A percentile compares a stretch with the other conserved stretches of the same genome.
phyloP scores from a whole-genome alignment of 2,329 filamentous ascomycete genomes.

The Fusarium nurragi region DNA sequence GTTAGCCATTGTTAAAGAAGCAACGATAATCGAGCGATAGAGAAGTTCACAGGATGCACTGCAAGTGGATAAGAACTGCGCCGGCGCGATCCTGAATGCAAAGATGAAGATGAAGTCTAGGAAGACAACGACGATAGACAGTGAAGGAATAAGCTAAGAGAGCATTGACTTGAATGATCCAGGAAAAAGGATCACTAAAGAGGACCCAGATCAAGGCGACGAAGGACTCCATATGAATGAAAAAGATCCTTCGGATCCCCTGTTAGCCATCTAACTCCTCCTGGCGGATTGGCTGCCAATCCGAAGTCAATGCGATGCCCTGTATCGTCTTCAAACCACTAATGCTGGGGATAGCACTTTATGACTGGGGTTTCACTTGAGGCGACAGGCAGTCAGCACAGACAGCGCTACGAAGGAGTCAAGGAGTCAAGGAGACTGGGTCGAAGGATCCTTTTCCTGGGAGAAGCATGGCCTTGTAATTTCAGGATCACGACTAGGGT shows the following conservation, averaged over 20 bases:
- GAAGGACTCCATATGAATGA: conserved; percentile 15
- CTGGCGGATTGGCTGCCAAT: neutral
- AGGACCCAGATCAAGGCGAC: conserved; percentile 7
- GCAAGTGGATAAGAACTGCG: neutral
- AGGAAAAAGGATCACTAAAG: neutral
- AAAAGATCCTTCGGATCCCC: neutral
- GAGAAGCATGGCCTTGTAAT: conserved; percentile 12
- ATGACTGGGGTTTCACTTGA: conserved; percentile 10
- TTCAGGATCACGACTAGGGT: conserved; percentile 17
- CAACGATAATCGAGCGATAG: neutral
- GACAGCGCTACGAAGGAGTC: neutral
- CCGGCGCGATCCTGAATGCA: neutral
- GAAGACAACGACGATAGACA: neutral
- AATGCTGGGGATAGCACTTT: neutral
- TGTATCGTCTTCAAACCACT: conserved; percentile 10
- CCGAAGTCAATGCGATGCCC: neutral
- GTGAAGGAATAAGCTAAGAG: neutral
- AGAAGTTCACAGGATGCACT: neutral
- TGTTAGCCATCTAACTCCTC: conserved; percentile 8
- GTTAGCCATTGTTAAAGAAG: conserved; percentile 30
- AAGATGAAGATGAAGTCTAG: neutral
- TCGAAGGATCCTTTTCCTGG: conserved; percentile 27
- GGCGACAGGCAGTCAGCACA: conserved; percentile 7
- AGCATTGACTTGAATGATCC: neutral
- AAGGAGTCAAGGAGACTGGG: no score